Percentiles rank a stretch among this genome's conserved stretches.
Evolutionary conservation across 192 early-diverging fungal genomes (phyloP).

Genomic region (Podila clonocystis): DNA sequence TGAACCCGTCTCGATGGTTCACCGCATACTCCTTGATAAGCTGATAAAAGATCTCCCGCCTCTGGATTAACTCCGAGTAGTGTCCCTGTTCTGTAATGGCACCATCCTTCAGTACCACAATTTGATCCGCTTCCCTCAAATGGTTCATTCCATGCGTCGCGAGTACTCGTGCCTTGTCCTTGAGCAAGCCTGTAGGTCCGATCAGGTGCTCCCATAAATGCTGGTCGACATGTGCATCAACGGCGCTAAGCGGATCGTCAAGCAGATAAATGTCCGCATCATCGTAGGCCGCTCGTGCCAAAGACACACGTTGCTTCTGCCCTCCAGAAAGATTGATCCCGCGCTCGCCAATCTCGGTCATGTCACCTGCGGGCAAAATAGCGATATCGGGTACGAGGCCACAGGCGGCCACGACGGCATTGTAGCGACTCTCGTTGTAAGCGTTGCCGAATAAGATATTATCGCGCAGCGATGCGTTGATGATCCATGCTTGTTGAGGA

Average conservation of each 20-base stretch:
- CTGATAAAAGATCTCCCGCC: constrained; percentile 44
- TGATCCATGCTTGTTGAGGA: constrained; percentile 57
- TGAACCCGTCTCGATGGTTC: constrained; percentile 24
- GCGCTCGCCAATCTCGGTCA: constrained; percentile 73
- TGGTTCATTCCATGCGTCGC: constrained; percentile 60
- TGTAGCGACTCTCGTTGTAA: constrained; percentile 11
- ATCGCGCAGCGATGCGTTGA: constrained; percentile 34
- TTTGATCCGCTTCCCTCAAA: constrained; percentile 54
- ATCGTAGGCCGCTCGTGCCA: constrained; percentile 83
- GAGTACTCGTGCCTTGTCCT: constrained; percentile 70
- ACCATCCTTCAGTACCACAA: constrained; percentile 57
- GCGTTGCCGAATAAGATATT: constrained; percentile 54
- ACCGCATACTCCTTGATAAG: constrained; percentile 46
- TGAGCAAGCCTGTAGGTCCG: constrained; percentile 28
- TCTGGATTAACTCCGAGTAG: constrained; percentile 58
- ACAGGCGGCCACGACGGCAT: constrained; percentile 9
- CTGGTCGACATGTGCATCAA: constrained; percentile 59
- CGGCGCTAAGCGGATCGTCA: constrained; percentile 83
- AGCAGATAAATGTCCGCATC: constrained; percentile 75
- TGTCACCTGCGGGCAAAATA: constrained; percentile 24
- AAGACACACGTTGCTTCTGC: constrained; percentile 78
- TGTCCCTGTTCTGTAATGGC: constrained; percentile 61
- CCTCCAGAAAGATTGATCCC: constrained; percentile 75
- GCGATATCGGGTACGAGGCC: constrained; percentile 19
- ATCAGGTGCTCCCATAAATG: constrained; percentile 57